Evolutionary conservation across 495 filamentous ascomycete species (phyloP).

Genomic region (Hypomontagnella monticulosa): DNA sequence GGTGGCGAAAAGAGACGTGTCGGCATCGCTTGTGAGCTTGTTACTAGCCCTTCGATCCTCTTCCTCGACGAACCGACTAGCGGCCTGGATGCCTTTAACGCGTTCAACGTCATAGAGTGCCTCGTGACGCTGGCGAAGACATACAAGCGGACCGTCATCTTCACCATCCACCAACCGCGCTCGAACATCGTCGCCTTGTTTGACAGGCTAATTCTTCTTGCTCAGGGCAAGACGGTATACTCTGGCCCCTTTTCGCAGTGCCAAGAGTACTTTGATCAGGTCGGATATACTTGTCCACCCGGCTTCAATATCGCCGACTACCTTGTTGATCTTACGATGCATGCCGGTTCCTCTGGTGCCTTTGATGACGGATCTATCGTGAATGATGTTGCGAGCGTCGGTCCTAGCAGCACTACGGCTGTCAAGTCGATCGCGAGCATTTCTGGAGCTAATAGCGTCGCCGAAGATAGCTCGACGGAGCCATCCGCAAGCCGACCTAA

Average conservation of each 20-base stretch:
- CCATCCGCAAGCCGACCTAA: constrained; percentile 67
- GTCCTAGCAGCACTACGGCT: constrained; percentile 88
- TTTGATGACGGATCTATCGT: constrained; percentile 65
- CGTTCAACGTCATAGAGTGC: constrained; percentile 96
- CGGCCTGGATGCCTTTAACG: constrained; percentile 94
- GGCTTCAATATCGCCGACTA: constrained; percentile 99
- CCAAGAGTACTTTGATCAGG: constrained; percentile 89
- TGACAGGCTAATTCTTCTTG: constrained; percentile 89
- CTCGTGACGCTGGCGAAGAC: constrained; percentile 93
- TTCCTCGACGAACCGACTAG: constrained; percentile 98
- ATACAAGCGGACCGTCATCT: constrained; percentile 95
- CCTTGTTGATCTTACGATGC: constrained; percentile 96
- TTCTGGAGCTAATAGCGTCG: constrained; percentile 69
- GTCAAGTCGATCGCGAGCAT: constrained; percentile 90
- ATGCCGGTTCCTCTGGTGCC: constrained; percentile 64
- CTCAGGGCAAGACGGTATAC: constrained; percentile 89
- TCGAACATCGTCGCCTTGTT: constrained; percentile 99
- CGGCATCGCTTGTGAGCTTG: constrained; percentile 95
- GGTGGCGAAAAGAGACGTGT: constrained; percentile 96
- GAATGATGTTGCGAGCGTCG: constrained; percentile 72
- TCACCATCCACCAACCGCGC: constrained; percentile 98
- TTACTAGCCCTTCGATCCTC: constrained; percentile 96
- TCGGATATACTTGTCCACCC: constrained; percentile 91
- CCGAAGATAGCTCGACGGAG: constrained; percentile 61
- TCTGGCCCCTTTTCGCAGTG: constrained; percentile 90